phyloP scores from a whole-genome alignment of 768 basidiomycete genomes.

The Saitozyma podzolica region DNA sequence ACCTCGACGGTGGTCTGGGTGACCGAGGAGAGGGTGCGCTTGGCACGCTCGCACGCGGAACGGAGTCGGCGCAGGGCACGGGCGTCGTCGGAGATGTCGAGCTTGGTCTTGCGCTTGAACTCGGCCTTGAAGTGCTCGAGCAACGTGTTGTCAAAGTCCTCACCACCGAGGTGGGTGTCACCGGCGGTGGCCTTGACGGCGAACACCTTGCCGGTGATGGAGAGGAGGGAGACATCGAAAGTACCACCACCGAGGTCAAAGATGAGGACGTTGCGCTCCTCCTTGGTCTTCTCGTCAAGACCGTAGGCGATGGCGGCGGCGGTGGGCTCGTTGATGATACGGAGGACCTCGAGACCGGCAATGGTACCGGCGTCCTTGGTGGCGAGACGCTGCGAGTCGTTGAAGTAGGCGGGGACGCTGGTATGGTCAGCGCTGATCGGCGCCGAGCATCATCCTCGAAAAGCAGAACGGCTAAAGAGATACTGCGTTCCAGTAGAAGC shows the following conservation, averaged over 20 bases:
- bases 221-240: constrained; percentile 98
- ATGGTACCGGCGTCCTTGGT: constrained; percentile 99
- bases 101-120: constrained; percentile 96
- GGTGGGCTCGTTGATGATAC: constrained; percentile 99
- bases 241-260: constrained; percentile 99
- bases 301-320: constrained; percentile 99
- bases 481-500: neutral
- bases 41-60: constrained; percentile 98
- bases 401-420: constrained; percentile 96
- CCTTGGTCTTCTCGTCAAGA: constrained; percentile 84
- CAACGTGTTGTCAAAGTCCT: constrained; percentile 98
- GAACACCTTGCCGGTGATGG: constrained; percentile 97
- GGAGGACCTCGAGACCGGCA: constrained; percentile 96
- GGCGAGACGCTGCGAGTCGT: constrained; percentile 98
- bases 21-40: constrained; percentile 96
- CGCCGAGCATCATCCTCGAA: constrained; percentile 4
- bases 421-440: constrained; percentile 6
- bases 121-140: constrained; percentile 99
- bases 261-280: constrained; percentile 97
- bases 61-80: constrained; percentile 93
- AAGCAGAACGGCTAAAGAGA: too few relatives aligned
- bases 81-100: constrained; percentile 95
- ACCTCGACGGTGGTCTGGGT: constrained; percentile 99
- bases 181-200: constrained; percentile 84
- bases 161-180: constrained; percentile 99